Percentiles rank a stretch among this genome's conserved stretches.
Conservation (phyloP, 2,329 filamentous ascomycete species). For the Nemania serpens region DNA sequence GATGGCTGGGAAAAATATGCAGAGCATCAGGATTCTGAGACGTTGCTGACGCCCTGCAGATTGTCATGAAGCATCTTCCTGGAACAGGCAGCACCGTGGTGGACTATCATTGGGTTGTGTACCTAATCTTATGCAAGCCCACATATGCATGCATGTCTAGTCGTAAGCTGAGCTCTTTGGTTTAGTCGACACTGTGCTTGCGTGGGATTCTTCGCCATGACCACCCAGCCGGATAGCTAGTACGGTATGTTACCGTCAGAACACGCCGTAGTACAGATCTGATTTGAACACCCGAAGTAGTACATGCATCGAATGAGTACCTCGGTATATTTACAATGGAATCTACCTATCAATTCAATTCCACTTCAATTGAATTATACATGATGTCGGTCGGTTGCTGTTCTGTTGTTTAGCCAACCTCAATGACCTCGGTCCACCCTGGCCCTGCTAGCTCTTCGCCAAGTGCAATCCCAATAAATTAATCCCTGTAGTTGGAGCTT, state of each 20-base stretch:
- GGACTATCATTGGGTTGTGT: constrained; percentile 36
- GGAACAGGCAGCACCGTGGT: constrained; percentile 38
- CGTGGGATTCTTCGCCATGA: constrained; percentile 2
- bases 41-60: constrained; percentile 23
- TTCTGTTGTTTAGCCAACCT: constrained; percentile 21
- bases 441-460: constrained; percentile 1
- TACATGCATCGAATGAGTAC: too few species aligned
- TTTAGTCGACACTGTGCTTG: constrained; percentile 24
- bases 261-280: too few species aligned
- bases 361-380: background rate
- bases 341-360: background rate
- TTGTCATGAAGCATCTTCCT: constrained; percentile 19
- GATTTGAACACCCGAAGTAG: too few species aligned
- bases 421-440: constrained; percentile 14
- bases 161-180: constrained; percentile 33
- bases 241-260: background rate
- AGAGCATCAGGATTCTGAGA: constrained; percentile 14
- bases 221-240: background rate
- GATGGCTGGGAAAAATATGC: constrained; percentile 23
- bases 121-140: constrained; percentile 37
- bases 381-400: constrained; percentile 16
- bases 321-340: too few species aligned
- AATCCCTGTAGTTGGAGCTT: constrained; percentile 22
- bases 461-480: constrained; percentile 3
- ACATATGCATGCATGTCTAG: constrained; percentile 17